phyloP scores from a whole-genome alignment of 176 grass and related monocot species.

The Alloteropsis semialata region DNA sequence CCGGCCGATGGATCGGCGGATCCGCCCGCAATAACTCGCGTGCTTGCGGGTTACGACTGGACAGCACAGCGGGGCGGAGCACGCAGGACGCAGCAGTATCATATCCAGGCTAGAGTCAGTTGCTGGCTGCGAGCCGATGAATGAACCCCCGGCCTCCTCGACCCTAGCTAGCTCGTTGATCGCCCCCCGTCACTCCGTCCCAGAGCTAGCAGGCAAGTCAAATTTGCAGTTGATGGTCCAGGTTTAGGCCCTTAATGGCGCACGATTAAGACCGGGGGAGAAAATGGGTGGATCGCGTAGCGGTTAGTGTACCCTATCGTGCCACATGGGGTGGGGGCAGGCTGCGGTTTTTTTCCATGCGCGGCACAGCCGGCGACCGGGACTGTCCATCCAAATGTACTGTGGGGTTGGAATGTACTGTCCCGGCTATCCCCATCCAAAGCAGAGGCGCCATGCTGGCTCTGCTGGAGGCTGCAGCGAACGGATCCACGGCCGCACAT shows the following conservation, averaged over 20 bases:
- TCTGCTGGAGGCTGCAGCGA: background rate
- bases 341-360: background rate
- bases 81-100: background rate
- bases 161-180: too few species aligned
- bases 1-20: background rate
- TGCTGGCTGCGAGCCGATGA: background rate
- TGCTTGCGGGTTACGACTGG: slow-evolving; percentile 30
- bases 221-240: slow-evolving; percentile 39
- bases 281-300: background rate
- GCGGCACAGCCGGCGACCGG: background rate
- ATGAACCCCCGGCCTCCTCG: background rate
- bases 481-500: slow-evolving; percentile 7
- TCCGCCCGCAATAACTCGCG: slow-evolving; percentile 19
- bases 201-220: slow-evolving; percentile 46
- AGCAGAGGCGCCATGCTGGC: background rate
- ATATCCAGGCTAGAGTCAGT: background rate
- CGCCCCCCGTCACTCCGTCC: background rate
- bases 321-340: slow-evolving; percentile 12
- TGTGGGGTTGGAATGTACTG: slow-evolving; percentile 19
- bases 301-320: slow-evolving; percentile 24
- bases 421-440: slow-evolving; percentile 17
- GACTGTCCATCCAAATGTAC: background rate
- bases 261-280: background rate
- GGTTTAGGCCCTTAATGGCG: slow-evolving; percentile 36
- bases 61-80: slow-evolving; percentile 24